phyloP scores from a whole-genome alignment of 306 rosid genomes.

The Dryas octopetala region DNA sequence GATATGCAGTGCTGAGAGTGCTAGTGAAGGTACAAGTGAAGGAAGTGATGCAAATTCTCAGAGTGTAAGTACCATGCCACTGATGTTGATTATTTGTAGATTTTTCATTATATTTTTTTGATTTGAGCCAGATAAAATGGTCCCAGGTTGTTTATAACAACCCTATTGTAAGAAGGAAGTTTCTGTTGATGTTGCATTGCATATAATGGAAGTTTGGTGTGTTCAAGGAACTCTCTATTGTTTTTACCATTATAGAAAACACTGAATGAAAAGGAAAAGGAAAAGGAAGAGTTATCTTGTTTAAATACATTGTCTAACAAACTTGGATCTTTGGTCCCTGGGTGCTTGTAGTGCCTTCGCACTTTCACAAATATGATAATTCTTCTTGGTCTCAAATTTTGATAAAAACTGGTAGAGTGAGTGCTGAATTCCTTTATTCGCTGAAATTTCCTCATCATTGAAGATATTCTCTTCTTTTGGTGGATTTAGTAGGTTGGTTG shows the following conservation, averaged over 20 bases:
- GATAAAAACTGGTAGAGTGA: neutral
- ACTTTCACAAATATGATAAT: neutral
- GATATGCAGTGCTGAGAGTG: conserved; percentile 90
- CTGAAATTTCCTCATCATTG: neutral
- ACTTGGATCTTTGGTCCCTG: neutral
- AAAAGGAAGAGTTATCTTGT: neutral
- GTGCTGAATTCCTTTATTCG: neutral
- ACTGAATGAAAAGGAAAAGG: neutral
- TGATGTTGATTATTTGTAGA: conserved; percentile 8
- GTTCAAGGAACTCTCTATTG: neutral
- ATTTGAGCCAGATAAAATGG: neutral
- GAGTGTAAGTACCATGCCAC: conserved; percentile 61
- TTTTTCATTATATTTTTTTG: conserved; percentile 13
- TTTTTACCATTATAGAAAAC: too few relatives aligned
- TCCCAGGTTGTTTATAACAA: neutral
- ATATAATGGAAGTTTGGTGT: neutral
- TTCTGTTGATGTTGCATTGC: neutral
- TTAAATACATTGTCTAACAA: neutral
- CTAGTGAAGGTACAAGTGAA: conserved; percentile 88
- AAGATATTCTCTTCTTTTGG: neutral
- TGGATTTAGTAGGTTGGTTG: neutral
- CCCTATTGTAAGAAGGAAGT: neutral
- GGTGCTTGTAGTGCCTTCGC: neutral
- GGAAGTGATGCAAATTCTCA: conserved; percentile 93
- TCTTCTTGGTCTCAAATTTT: neutral